Evolutionary conservation across 345 rosid genomes (phyloP), one percentile per base, ranked within the genome.

Genomic region (Linum tenue): DNA sequence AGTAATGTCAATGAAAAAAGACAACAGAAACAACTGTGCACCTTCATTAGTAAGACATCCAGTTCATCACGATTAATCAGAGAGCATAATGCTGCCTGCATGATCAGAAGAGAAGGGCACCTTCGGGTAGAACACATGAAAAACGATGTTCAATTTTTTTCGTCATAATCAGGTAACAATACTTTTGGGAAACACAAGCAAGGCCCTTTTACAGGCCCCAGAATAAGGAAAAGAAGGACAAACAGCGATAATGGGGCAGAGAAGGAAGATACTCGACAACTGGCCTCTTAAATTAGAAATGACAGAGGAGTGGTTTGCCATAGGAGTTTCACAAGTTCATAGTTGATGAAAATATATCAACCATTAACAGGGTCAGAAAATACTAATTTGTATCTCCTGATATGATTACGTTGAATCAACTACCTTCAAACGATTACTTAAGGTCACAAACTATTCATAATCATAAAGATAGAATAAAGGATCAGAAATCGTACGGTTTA

Each of bases 21-120:
- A 17, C 42, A 5, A 39, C 17, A 37, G 64, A 4, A 36, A 57
- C 43, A 61, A 9, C 10, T 31, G n/a, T n/a, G 16, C 60, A 85
- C 90, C 85, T 85, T 80, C 12, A 79, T 67, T 66, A 82, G 63
- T 62, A 82, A 71, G 31, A 64, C 44, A 68, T 83, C 84, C 44
- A 83, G 84, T 53, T 77, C 67, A 60, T 81, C 73, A 66, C 76
- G 43, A 31, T 75, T 77, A 82, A 83, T 61, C 61, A 83, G 68
- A 58, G 85, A 81, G 58, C 72, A 71, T 11, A 84, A 69, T 3
- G 53, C 57, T 64, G 72, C 63, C 31, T 57, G 67, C 71, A 40
- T 70, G 78, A 64, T 73, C 78, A 62, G 78, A 65, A 62, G 81
- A 62, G 78, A 65, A 62, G 81, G 63, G 65, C 57, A 60, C 82